These are phyloP conservation scores for Viola odorata DNA, from an alignment of 345 rosid genomes.

Conservation along the genomic window DNA sequence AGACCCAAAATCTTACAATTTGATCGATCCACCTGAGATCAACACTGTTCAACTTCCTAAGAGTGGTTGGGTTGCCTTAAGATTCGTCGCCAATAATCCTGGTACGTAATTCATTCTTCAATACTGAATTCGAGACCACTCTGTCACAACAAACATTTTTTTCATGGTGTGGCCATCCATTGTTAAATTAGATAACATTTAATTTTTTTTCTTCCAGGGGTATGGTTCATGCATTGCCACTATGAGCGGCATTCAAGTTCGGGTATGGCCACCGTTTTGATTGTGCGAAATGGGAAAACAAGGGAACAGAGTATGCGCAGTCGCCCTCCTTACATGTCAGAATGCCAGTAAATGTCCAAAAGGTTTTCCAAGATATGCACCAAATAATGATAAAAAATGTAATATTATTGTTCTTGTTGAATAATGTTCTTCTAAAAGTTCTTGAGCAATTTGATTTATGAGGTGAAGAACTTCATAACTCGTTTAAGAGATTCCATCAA, in stretches of 20 bases:
- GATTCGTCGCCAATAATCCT: constrained; percentile 13
- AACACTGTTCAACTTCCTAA: constrained; percentile 26
- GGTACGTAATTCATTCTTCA: neutral
- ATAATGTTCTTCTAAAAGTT: too few relatives aligned
- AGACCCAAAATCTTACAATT: constrained; percentile 24
- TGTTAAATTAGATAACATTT: too few relatives aligned
- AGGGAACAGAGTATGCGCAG: neutral
- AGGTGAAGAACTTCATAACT: too few relatives aligned
- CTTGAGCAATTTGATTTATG: too few relatives aligned
- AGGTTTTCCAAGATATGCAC: too few relatives aligned
- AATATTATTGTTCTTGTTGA: too few relatives aligned
- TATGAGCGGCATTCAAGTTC: constrained; percentile 14
- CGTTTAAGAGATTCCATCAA: too few relatives aligned
- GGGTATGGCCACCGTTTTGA: constrained; percentile 19
- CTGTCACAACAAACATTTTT: neutral
- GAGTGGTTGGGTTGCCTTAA: constrained; percentile 18
- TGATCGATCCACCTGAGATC: constrained; percentile 32
- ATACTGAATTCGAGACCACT: neutral
- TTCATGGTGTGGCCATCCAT: too few relatives aligned
- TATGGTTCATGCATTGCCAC: constrained; percentile 18
- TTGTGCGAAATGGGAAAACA: constrained; percentile 9
- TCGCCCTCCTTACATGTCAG: constrained; percentile 34
- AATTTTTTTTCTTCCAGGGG: constrained; percentile 7
- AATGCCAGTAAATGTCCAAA: neutral
- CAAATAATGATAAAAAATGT: too few relatives aligned